Evolutionary conservation across 1,284 basidiomycete genomes (phyloP).

Genomic region (Irpex rosettiformis): DNA sequence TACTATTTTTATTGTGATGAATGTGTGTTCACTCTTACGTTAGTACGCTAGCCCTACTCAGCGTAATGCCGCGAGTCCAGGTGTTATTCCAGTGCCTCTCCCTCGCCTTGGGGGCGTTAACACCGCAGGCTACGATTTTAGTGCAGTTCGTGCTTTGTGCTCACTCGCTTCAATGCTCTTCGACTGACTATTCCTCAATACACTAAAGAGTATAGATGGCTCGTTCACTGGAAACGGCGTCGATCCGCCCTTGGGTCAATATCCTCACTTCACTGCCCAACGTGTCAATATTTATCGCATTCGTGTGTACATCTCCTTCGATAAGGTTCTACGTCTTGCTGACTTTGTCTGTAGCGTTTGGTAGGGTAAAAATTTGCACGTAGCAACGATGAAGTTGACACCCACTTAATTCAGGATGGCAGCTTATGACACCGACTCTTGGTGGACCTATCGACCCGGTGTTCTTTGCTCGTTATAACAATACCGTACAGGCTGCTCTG

Average conservation of each 20-base stretch:
- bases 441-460: slow-evolving; percentile 41
- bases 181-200: neutral
- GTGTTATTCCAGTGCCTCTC: slow-evolving; percentile 11
- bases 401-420: slow-evolving; percentile 37
- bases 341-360: slow-evolving; percentile 22
- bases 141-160: slow-evolving; percentile 20
- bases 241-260: slow-evolving; percentile 36
- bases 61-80: neutral
- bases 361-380: slow-evolving; percentile 18
- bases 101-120: slow-evolving; percentile 42
- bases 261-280: slow-evolving; percentile 40
- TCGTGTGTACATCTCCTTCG: slow-evolving; percentile 23
- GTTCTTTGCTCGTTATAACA: slow-evolving; percentile 44
- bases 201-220: slow-evolving; percentile 34
- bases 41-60: neutral
- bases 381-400: neutral
- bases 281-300: slow-evolving; percentile 46
- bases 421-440: slow-evolving; percentile 46
- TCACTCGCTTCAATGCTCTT: neutral
- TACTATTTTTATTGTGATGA: neutral
- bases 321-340: neutral
- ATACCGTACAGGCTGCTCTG: slow-evolving; percentile 45
- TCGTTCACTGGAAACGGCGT: slow-evolving; percentile 37
- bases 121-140: slow-evolving; percentile 33
- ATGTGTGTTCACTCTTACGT: neutral